phyloP scores from a whole-genome alignment of 2,329 filamentous ascomycete species.

The Raffaelea deltoideospora region DNA sequence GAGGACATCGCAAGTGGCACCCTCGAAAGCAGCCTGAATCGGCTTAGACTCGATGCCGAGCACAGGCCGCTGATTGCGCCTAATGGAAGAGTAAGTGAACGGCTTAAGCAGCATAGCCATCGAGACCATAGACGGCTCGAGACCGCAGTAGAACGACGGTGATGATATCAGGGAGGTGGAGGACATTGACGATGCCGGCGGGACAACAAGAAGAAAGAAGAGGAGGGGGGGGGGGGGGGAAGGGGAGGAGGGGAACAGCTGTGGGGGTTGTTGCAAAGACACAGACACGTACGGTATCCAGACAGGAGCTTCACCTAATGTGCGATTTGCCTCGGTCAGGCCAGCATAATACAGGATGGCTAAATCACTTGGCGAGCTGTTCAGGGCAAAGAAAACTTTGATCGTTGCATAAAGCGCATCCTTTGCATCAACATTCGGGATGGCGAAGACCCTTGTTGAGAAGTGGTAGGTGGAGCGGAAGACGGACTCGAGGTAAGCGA shows the following conservation, averaged over 20 bases:
- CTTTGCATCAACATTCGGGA: slow-evolving; percentile 1
- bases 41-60: slow-evolving; percentile 2
- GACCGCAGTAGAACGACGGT: no score
- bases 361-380: slow-evolving; percentile 4
- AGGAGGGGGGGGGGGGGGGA: no score
- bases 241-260: no score
- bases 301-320: slow-evolving; percentile 2
- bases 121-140: no score
- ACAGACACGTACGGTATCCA: slow-evolving; percentile 8
- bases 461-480: slow-evolving; percentile 7
- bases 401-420: slow-evolving; percentile 3
- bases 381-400: slow-evolving; percentile 2
- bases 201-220: not conserved
- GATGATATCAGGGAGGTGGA: not conserved
- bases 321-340: slow-evolving; percentile 1
- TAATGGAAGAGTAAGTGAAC: no score
- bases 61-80: not conserved
- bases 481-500: slow-evolving; percentile 3
- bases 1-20: slow-evolving; percentile 6
- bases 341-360: slow-evolving; percentile 10
- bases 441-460: slow-evolving; percentile 2
- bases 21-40: slow-evolving; percentile 8
- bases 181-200: not conserved
- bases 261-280: no score
- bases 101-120: no score